Evolutionary conservation across 2,329 filamentous ascomycete species (phyloP), one percentile per base, ranked within the genome.

Genomic region (Exophiala sp.): DNA sequence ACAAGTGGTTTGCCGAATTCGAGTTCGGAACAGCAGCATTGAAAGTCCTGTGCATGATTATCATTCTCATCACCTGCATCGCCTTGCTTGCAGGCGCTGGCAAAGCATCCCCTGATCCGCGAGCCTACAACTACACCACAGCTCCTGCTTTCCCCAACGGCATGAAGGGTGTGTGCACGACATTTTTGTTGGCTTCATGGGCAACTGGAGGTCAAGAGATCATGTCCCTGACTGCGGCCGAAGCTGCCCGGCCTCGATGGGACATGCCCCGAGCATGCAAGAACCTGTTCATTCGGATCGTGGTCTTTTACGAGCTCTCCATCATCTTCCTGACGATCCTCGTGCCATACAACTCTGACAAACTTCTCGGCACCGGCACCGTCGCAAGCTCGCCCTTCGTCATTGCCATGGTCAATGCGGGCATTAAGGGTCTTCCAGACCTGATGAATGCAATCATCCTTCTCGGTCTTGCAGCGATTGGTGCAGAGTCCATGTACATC

Each of bases 391-490:
- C 90, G 2, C 92, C 91, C 1, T 96, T 96, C 69, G 91, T 96
- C 64, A 94, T 96, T 65, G 89, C 91, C 59, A 95, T 96, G 64
- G 77, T 87, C 62, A 86, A 90, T 58, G 89, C 91, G 1, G 86
- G 89, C 8, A 94, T 96, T 64, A 75, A 82, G 40, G 85, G 86
- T 2, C 80, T 96, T 2, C 89, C 90, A 2, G 91, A 88, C 0
- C 80, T 96, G 46, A 94, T 96, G 87, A 96, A 97, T 71, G 85
- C 84, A n/a, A 89, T 51, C 5, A 29, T 51, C 16, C 96, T 96
- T 68, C 83, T 96, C 67, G 83, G 95, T 58, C 87, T 91, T 16
- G 90, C 20, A 75, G 49, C 38, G 6, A 51, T 51, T 40, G 49
- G 49, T 10, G 39, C 49, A 9, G 49, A 51, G 33, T 51, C 49